Evolutionary conservation across 805 yeast species (phyloP).

Genomic region (Candida maesae): DNA sequence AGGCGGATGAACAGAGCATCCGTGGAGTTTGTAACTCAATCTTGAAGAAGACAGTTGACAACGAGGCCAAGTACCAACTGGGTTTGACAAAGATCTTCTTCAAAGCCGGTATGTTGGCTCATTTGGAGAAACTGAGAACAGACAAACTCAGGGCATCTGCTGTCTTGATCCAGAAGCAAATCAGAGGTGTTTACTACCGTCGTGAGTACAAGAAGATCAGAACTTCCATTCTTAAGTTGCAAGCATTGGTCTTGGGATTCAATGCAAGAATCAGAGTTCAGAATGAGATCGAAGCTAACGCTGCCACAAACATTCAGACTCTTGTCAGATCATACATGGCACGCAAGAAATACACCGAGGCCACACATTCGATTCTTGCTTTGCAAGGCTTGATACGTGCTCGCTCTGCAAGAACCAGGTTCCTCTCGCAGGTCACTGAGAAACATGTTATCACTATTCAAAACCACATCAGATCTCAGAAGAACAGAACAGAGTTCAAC

Average conservation of each 20-base stretch:
- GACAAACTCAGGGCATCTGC: constrained; percentile 78
- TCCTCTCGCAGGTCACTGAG: constrained; percentile 46
- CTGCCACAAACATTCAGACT: constrained; percentile 74
- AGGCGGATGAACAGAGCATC: constrained; percentile 52
- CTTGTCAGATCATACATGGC: constrained; percentile 50
- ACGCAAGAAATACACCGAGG: constrained; percentile 34
- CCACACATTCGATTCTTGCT: constrained; percentile 31
- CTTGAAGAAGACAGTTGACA: constrained; percentile 59
- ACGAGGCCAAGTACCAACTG: constrained; percentile 70
- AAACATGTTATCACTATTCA: constrained; percentile 73
- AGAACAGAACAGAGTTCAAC: constrained; percentile 52
- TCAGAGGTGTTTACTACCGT: constrained; percentile 63
- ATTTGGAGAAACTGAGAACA: constrained; percentile 78
- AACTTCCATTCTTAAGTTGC: constrained; percentile 51
- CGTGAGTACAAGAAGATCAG: constrained; percentile 53
- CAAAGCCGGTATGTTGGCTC: constrained; percentile 95
- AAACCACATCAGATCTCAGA: constrained; percentile 63
- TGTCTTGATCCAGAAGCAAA: constrained; percentile 76
- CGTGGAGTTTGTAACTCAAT: constrained; percentile 66
- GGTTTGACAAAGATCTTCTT: constrained; percentile 94
- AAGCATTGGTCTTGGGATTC: constrained; percentile 61
- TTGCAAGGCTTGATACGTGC: constrained; percentile 54
- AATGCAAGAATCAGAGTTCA: constrained; percentile 52
- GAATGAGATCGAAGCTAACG: constrained; percentile 50
- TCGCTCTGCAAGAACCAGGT: constrained; percentile 46